Base-by-base conservation (phyloP, 768 basidiomycete genomes). In the Sarcomyxa edulis region DNA sequence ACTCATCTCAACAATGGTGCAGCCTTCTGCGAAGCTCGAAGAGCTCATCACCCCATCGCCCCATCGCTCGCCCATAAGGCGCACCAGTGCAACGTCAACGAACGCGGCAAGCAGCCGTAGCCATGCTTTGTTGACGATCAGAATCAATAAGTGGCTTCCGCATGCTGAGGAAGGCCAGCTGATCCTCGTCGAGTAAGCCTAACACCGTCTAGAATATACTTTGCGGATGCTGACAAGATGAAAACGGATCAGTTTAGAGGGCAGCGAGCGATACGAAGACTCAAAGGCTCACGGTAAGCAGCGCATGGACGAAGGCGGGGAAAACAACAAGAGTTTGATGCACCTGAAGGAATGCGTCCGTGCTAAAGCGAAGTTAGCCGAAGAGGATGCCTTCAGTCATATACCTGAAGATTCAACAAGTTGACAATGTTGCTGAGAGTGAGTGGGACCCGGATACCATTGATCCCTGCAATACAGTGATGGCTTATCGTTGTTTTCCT, bases 311-410 rank as follows among this genome's bases (percentile, higher is more conserved):
- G 59, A 64, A 35, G 51, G 54, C 7, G 38, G 54, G 9, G 62
- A 62, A 40, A 62, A 61, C 40, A 64, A 64, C 50, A 61, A 60
- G 44, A 58, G 54, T 31, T 46, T 64, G 16, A 58, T 61, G 55
- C 53, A 55, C 34, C 52, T 64, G 28, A 64, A 64, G 46, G 62
- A 64, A 27, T 64, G 62, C 29, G 62, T 64, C 12, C 56, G 57
- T 16, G 60, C 62, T 20, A 61, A 59, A 39, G 61, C 62, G 12
- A 60, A 55, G 42, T 59, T 61, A 46, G 58, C 55, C 7, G 44
- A 44, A 10, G 59, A 64, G 37, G 61, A 60, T 24, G 59, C 56
- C 19, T 64, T 62, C 34, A 61, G 62, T 18, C 61, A 64, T 39
- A 61, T 64, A 24, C 62, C 62, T 64, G 55, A 50, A 48, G 62